phyloP scores from a whole-genome alignment of 176 grass and related monocot genomes.

The Luzula sylvatica region DNA sequence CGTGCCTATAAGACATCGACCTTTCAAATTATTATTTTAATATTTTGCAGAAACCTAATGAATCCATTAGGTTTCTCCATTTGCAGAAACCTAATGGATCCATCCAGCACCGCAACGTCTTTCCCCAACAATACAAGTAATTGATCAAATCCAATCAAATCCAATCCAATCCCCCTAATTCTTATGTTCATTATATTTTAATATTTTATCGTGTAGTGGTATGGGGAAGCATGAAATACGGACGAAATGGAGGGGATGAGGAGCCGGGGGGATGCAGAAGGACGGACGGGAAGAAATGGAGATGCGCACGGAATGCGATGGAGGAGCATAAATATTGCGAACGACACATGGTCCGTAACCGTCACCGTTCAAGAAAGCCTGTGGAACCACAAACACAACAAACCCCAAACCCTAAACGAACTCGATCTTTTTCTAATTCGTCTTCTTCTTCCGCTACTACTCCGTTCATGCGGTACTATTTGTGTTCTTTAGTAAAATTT shows the following conservation, averaged over 20 bases:
- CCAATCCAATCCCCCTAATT: no score
- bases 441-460: background rate
- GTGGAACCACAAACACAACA: slow-evolving; percentile 62
- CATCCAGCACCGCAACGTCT: background rate
- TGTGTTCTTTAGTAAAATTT: no score
- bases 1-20: no score
- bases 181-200: no score
- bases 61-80: no score
- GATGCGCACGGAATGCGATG: slow-evolving; percentile 78
- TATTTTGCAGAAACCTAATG: no score
- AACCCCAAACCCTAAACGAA: background rate
- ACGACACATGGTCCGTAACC: slow-evolving; percentile 89
- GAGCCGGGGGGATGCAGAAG: slow-evolving; percentile 94
- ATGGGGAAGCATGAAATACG: slow-evolving; percentile 60
- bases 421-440: background rate
- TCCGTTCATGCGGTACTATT: no score
- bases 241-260: slow-evolving; percentile 49
- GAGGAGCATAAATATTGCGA: slow-evolving; percentile 98
- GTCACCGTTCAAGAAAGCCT: slow-evolving; percentile 99
- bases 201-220: slow-evolving; percentile 34
- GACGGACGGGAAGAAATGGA: slow-evolving; percentile 98
- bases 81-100: slow-evolving; percentile 35
- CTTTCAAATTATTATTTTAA: no score
- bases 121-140: slow-evolving; percentile 2
- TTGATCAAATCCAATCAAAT: no score